phyloP scores from a whole-genome alignment of 2,329 filamentous ascomycete species.

The Nannizzia gypsea region DNA sequence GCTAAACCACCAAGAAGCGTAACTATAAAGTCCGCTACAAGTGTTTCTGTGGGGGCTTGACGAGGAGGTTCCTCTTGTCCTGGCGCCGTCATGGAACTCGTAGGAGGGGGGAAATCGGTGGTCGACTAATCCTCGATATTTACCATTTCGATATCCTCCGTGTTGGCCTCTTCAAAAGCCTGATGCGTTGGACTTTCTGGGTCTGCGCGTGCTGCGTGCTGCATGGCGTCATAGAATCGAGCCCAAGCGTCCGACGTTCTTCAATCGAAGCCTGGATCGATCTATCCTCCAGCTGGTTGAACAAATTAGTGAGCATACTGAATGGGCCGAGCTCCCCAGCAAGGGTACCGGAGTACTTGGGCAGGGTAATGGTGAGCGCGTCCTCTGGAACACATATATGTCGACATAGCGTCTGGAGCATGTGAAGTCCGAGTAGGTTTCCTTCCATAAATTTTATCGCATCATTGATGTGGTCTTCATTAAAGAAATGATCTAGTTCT shows the following conservation, averaged over 20 bases:
- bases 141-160: too few species aligned
- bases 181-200: too few species aligned
- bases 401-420: slow-evolving; percentile 9
- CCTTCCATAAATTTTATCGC: too few species aligned
- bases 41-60: slow-evolving; percentile 13
- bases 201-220: neutral
- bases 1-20: slow-evolving; percentile 10
- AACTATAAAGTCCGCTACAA: slow-evolving; percentile 14
- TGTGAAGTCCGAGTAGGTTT: slow-evolving; percentile 10
- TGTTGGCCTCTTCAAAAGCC: too few species aligned
- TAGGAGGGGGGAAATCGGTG: neutral
- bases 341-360: slow-evolving; percentile 6
- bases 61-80: slow-evolving; percentile 8
- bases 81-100: neutral
- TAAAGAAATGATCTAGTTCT: slow-evolving; percentile 11
- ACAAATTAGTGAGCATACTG: slow-evolving; percentile 9
- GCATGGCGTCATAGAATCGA: neutral
- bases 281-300: slow-evolving; percentile 6
- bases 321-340: slow-evolving; percentile 12
- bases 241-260: neutral
- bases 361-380: slow-evolving; percentile 7
- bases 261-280: slow-evolving; percentile 1
- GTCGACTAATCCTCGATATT: neutral
- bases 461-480: slow-evolving; percentile 7
- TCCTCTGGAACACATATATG: slow-evolving; percentile 10